Conservation (phyloP, 768 basidiomycete species). For the Amylocystis lapponica region DNA sequence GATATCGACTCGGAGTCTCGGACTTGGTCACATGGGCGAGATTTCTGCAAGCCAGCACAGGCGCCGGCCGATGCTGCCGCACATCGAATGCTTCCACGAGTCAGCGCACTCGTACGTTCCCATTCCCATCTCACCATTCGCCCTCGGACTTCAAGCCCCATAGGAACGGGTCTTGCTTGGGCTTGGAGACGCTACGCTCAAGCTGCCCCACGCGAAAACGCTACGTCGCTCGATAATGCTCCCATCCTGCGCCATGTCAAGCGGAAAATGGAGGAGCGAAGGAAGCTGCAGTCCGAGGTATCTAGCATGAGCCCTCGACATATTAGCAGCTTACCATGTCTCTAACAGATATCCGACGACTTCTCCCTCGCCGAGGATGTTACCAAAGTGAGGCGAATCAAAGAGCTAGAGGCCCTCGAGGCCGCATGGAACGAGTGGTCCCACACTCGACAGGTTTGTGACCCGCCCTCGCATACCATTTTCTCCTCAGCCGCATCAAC, state of each 20-base stretch:
- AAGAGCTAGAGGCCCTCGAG: slow-evolving; percentile 63
- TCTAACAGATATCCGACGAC: slow-evolving; percentile 44
- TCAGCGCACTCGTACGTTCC: too few species aligned
- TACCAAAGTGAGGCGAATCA: slow-evolving; percentile 50
- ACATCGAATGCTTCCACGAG: too few species aligned
- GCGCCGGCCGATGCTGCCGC: too few species aligned
- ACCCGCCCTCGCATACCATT: not conserved
- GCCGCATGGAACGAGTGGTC: slow-evolving; percentile 65
- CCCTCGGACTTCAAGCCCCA: too few species aligned
- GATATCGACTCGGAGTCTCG: too few species aligned
- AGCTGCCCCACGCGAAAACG: too few species aligned
- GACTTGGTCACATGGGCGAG: too few species aligned
- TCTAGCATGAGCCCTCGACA: not conserved
- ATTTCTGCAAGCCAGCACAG: too few species aligned
- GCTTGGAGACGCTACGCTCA: too few species aligned
- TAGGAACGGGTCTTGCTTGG: too few species aligned
- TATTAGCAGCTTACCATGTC: not conserved
- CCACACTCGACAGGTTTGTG: slow-evolving; percentile 49
- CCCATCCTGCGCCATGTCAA: slow-evolving; percentile 20
- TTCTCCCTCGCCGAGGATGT: slow-evolving; percentile 50
- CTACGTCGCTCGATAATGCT: slow-evolving; percentile 10
- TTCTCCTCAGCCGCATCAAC: slow-evolving; percentile 8
- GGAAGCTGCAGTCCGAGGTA: slow-evolving; percentile 17
- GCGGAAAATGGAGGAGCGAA: slow-evolving; percentile 17
- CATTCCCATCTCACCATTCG: too few species aligned